phyloP scores from a whole-genome alignment of 2,329 filamentous ascomycete genomes.

The Orbilia oligospora region DNA sequence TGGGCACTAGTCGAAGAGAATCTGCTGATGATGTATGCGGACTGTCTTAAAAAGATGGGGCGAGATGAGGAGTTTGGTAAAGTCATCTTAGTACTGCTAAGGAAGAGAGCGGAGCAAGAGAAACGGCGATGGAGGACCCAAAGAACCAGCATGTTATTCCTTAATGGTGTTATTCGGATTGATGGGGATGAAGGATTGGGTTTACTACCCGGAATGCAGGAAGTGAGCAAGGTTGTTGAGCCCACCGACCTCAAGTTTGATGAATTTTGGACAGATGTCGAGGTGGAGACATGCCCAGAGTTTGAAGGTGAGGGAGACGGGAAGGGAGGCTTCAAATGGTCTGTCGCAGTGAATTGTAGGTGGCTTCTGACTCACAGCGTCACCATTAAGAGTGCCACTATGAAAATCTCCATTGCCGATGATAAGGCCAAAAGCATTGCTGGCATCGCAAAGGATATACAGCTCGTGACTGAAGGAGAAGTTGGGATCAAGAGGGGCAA shows the following conservation, averaged over 20 bases:
- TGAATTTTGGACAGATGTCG: slow-evolving; percentile 80
- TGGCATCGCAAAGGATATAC: slow-evolving; percentile 75
- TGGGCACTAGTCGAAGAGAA: slow-evolving; percentile 86
- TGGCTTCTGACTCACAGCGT: slow-evolving; percentile 82
- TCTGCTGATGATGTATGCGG: slow-evolving; percentile 87
- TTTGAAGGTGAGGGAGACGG: slow-evolving; percentile 71
- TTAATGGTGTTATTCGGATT: slow-evolving; percentile 48
- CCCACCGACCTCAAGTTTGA: slow-evolving; percentile 68
- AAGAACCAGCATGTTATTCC: slow-evolving; percentile 62
- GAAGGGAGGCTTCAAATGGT: slow-evolving; percentile 77
- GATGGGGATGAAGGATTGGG: slow-evolving; percentile 52
- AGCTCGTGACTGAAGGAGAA: slow-evolving; percentile 72
- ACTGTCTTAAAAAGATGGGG: slow-evolving; percentile 82
- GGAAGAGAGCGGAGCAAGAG: slow-evolving; percentile 75
- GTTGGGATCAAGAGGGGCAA: slow-evolving; percentile 72
- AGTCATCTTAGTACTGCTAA: slow-evolving; percentile 80
- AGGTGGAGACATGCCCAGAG: slow-evolving; percentile 79
- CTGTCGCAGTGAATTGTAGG: slow-evolving; percentile 75
- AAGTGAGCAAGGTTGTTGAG: slow-evolving; percentile 74
- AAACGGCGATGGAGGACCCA: slow-evolving; percentile 69
- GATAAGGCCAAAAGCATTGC: slow-evolving; percentile 66
- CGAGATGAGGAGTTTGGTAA: slow-evolving; percentile 84
- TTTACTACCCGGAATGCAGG: slow-evolving; percentile 68
- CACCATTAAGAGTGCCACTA: slow-evolving; percentile 75
- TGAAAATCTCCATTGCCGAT: slow-evolving; percentile 73